Conservation (phyloP, 371 early-diverging fungal species). For the Mycotypha africana region DNA sequence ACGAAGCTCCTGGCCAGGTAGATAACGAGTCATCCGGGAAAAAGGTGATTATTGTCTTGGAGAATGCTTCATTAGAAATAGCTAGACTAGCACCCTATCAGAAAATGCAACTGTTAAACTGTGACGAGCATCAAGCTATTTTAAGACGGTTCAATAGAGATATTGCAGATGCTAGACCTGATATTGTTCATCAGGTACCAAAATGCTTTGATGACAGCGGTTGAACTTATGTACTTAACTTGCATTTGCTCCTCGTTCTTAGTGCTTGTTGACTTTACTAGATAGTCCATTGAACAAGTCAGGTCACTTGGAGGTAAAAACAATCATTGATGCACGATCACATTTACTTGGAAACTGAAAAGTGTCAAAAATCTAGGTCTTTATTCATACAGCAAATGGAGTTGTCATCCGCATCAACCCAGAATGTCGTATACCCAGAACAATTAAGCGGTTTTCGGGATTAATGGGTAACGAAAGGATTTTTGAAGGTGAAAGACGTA, state of each 20-base stretch:
- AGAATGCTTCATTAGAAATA: slow-evolving; percentile 88
- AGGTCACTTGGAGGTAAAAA: slow-evolving; percentile 76
- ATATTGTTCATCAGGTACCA: slow-evolving; percentile 97
- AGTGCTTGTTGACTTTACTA: slow-evolving; percentile 93
- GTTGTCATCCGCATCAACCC: slow-evolving; percentile 97
- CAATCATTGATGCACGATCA: no score
- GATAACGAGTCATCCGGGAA: slow-evolving; percentile 11
- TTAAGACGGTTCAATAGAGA: slow-evolving; percentile 80
- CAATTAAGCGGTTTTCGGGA: slow-evolving; percentile 97
- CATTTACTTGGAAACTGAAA: no score
- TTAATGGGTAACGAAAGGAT: slow-evolving; percentile 89
- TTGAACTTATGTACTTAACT: not conserved
- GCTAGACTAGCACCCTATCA: slow-evolving; percentile 80
- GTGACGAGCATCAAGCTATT: slow-evolving; percentile 93
- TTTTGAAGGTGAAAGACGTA: no score
- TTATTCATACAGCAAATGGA: slow-evolving; percentile 89
- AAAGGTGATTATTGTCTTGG: slow-evolving; percentile 88
- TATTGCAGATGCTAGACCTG: slow-evolving; percentile 86
- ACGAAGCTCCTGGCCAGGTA: slow-evolving; percentile 23
- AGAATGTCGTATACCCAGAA: slow-evolving; percentile 96
- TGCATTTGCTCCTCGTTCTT: not conserved
- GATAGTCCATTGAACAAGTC: slow-evolving; percentile 99
- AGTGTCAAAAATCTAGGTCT: slow-evolving; percentile 70
- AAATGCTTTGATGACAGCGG: no score
- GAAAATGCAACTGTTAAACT: slow-evolving; percentile 89